Evolutionary conservation across 495 filamentous ascomycete genomes (phyloP).

Genomic region (Glonium stellatum): DNA sequence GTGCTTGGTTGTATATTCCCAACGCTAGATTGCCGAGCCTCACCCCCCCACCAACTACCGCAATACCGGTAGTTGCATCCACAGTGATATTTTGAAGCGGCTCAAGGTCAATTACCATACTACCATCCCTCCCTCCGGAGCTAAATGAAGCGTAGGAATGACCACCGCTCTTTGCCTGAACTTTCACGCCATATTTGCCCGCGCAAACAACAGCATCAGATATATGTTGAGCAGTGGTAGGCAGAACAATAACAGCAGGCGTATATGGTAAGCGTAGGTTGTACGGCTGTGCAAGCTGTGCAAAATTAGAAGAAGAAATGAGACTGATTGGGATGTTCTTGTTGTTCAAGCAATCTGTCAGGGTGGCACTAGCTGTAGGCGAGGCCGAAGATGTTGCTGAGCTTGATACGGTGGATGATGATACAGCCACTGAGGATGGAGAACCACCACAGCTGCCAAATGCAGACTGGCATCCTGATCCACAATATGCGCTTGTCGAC

Average conservation of each 20-base stretch:
- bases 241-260: slow-evolving; percentile 58
- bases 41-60: slow-evolving; percentile 59
- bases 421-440: background rate
- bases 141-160: slow-evolving; percentile 62
- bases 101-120: slow-evolving; percentile 52
- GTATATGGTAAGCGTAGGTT: slow-evolving; percentile 58
- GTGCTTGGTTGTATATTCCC: slow-evolving; percentile 52
- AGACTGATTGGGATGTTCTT: slow-evolving; percentile 12
- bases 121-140: slow-evolving; percentile 47
- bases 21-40: slow-evolving; percentile 54
- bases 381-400: background rate
- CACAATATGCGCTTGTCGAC: background rate
- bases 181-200: slow-evolving; percentile 46
- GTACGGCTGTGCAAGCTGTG: slow-evolving; percentile 39
- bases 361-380: background rate
- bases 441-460: slow-evolving; percentile 1
- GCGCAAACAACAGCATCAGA: slow-evolving; percentile 56
- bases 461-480: background rate
- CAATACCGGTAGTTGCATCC: slow-evolving; percentile 49
- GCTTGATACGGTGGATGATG: background rate
- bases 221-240: slow-evolving; percentile 52
- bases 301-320: slow-evolving; percentile 5
- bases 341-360: slow-evolving; percentile 8
- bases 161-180: slow-evolving; percentile 67
- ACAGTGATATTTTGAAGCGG: slow-evolving; percentile 43